Conservation (phyloP, 495 filamentous ascomycete species). For the Trichoderma reesei region DNA sequence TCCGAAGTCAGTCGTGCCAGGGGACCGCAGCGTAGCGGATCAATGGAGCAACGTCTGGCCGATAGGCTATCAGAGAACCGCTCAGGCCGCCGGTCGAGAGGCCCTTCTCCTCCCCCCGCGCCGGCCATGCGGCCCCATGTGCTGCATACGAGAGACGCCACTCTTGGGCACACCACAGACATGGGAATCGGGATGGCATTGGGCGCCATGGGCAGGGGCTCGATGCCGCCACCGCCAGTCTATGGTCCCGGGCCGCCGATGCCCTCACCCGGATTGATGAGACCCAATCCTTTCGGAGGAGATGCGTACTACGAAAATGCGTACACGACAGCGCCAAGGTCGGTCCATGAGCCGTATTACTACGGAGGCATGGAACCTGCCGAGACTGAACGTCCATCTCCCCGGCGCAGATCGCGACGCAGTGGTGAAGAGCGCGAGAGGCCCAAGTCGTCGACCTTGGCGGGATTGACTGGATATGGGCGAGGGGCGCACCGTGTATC, state of each 20-base stretch:
- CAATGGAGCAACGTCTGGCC: constrained; percentile 26
- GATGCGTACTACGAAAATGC: constrained; percentile 19
- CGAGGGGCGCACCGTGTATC: constrained; percentile 36
- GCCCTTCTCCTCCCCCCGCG: constrained; percentile 16
- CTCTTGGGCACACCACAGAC: constrained; percentile 8
- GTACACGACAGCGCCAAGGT: constrained; percentile 9
- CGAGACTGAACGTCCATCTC: constrained; percentile 14
- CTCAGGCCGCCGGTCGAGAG: constrained; percentile 17
- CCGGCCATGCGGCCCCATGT: constrained; percentile 16
- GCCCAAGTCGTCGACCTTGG: constrained; percentile 32
- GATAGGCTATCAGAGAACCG: constrained; percentile 27
- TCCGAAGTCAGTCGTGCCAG: constrained; percentile 9
- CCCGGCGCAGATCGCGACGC: constrained; percentile 7
- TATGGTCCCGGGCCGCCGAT: constrained; percentile 23
- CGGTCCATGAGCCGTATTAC: constrained; percentile 12
- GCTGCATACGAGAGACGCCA: not conserved
- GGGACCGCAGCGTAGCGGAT: constrained; percentile 14
- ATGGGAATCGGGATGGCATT: constrained; percentile 18
- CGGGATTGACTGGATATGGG: constrained; percentile 34
- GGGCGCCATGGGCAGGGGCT: constrained; percentile 21
- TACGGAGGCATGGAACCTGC: constrained; percentile 14
- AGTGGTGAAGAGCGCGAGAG: constrained; percentile 17
- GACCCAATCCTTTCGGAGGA: not conserved
- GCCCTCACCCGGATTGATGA: constrained; percentile 30
- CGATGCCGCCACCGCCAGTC: constrained; percentile 15